Evolutionary conservation across 169 alveolate genomes (phyloP), one percentile per base, ranked within the genome.

Genomic region (Besnoitia besnoiti): DNA sequence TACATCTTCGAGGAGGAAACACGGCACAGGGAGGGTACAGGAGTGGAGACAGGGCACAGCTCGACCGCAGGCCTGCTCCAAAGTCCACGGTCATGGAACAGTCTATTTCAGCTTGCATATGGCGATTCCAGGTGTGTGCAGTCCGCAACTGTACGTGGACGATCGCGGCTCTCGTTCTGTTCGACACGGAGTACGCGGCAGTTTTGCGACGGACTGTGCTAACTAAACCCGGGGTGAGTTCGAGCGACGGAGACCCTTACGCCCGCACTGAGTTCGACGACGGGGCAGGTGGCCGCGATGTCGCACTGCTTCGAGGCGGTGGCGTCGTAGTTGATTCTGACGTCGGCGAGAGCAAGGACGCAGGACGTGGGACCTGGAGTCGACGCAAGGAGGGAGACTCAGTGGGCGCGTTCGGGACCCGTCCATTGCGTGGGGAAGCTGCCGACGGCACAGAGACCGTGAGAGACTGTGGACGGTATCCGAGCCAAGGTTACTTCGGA

Each of bases 131-230:
- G 62, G 91, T 87, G 10, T 47, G 89, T 0, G 91, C 80, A 0
- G 59, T 91, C 2, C 51, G 94, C 33, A 91, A 91, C 47, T 91
- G 91, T 49, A 91, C 94, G 80, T 91, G 94, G 94, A 62, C 87
- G 40, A 50, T 91, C n/a, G 94, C 94, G 19, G 49, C 91, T 42
- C 51, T 51, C 3, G 94, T 91, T 24, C 80, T 91, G 46, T 82
- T 82, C 61, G 94, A 91, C 67, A 73, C 87, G 33, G 61, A 77
- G 55, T 44, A 77, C 40, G 87, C 87, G 0, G 87, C 87, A 27
- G 87, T 77, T 14, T 39, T 77, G 7, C 50, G 87, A 10, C n/a
- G 40, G 40, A 77, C 87, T 4, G 40, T 42, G 35, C 14, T 24
- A 51, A n/a, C n/a, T n/a, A n/a, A n/a, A n/a, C n/a, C n/a, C n/a